Evolutionary conservation across 305 asterid species (phyloP).

Genomic region (Fraxinus greggii): DNA sequence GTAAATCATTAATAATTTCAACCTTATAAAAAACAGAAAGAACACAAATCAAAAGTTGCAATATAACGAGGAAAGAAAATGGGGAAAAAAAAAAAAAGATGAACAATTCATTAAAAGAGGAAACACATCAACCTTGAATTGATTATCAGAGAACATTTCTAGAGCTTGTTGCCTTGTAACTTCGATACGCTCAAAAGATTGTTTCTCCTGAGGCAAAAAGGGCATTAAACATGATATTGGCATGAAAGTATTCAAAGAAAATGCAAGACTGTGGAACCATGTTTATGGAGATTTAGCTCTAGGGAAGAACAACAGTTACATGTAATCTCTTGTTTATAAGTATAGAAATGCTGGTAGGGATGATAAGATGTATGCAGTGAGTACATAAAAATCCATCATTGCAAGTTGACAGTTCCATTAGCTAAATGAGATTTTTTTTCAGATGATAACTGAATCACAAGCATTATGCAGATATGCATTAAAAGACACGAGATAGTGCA

Average conservation of each 20-base stretch:
- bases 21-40: conserved; percentile 43
- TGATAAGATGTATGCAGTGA: neutral
- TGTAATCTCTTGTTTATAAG: neutral
- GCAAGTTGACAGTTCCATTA: neutral
- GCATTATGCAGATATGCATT: neutral
- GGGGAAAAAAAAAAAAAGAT: conserved; percentile 7
- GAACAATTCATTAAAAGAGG: neutral
- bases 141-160: conserved; percentile 84
- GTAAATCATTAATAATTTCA: conserved; percentile 87
- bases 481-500: neutral
- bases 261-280: neutral
- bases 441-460: neutral
- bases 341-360: neutral
- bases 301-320: neutral
- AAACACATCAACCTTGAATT: conserved; percentile 59
- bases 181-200: conserved; percentile 90
- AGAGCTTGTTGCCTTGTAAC: conserved; percentile 87
- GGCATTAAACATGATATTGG: conserved; percentile 3
- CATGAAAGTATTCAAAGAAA: conserved; percentile 2
- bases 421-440: neutral
- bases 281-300: neutral
- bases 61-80: neutral
- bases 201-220: conserved; percentile 62
- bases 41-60: conserved; percentile 23
- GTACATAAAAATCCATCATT: neutral